These are phyloP conservation scores for Hymenoscyphus infarciens DNA, from an alignment of 2,329 filamentous ascomycete genomes.

Conservation along the genomic window DNA sequence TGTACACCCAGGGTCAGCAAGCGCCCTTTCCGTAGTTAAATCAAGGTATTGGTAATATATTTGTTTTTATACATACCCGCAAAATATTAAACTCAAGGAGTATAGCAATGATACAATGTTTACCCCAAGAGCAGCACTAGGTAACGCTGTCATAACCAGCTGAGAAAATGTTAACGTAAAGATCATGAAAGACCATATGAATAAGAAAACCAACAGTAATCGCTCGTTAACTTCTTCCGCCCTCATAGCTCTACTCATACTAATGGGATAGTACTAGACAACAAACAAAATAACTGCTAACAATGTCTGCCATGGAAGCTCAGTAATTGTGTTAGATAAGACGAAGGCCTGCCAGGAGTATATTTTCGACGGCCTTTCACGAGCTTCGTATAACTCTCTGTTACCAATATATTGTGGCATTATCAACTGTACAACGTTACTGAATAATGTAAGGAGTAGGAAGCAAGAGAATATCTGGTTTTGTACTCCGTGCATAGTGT, in stretches of 20 bases:
- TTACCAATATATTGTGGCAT: slow-evolving; percentile 62
- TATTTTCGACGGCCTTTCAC: slow-evolving; percentile 73
- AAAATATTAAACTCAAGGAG: slow-evolving; percentile 64
- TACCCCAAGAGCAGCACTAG: slow-evolving; percentile 66
- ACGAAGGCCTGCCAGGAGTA: slow-evolving; percentile 67
- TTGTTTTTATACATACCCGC: slow-evolving; percentile 39
- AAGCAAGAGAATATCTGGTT: slow-evolving; percentile 71
- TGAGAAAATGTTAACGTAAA: slow-evolving; percentile 82
- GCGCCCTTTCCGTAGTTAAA: too few species aligned
- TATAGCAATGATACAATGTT: slow-evolving; percentile 69
- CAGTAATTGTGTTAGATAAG: slow-evolving; percentile 70
- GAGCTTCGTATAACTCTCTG: slow-evolving; percentile 56
- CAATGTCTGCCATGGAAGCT: slow-evolving; percentile 74
- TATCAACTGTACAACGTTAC: slow-evolving; percentile 70
- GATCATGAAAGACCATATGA: slow-evolving; percentile 69
- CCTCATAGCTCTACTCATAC: slow-evolving; percentile 62
- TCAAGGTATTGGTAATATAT: background rate
- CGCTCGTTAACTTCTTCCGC: slow-evolving; percentile 61
- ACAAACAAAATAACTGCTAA: slow-evolving; percentile 71
- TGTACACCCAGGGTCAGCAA: background rate
- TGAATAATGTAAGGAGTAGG: slow-evolving; percentile 59
- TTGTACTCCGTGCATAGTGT: slow-evolving; percentile 58
- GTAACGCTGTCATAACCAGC: slow-evolving; percentile 69
- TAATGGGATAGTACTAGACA: slow-evolving; percentile 81
- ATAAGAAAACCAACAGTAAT: slow-evolving; percentile 73